Percentiles rank a stretch among this genome's conserved stretches.
Evolutionary conservation across 441 rosid genomes (phyloP).

Genomic region (Gossypium armourianum): DNA sequence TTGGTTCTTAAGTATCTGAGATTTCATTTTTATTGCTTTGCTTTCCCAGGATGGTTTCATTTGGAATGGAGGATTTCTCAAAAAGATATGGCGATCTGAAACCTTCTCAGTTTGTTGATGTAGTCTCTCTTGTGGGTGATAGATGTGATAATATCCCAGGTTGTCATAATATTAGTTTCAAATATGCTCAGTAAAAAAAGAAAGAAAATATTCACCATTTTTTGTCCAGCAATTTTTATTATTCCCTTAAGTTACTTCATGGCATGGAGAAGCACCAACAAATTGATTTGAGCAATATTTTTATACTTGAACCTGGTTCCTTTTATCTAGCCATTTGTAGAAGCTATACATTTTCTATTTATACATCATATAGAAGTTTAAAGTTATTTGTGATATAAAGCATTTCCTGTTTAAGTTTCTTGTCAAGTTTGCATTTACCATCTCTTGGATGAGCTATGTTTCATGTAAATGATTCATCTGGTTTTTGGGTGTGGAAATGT

Average conservation of each 20-base stretch:
- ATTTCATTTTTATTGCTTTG: constrained; percentile 17
- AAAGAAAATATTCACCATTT: not conserved
- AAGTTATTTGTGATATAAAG: not conserved
- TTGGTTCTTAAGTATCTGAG: not conserved
- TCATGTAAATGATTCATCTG: constrained; percentile 1
- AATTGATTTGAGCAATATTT: not conserved
- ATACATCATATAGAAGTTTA: not conserved
- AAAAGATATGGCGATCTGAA: constrained; percentile 55
- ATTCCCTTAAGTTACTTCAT: not conserved
- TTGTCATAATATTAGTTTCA: constrained; percentile 13
- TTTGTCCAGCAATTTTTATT: not conserved
- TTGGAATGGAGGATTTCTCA: constrained; percentile 86
- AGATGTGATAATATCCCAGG: constrained; percentile 85
- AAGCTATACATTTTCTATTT: not conserved
- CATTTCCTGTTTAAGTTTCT: not conserved
- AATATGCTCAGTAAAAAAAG: not conserved
- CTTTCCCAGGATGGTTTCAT: constrained; percentile 72
- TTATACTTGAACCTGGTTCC: not conserved
- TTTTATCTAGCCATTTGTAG: not conserved
- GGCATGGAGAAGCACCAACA: not conserved
- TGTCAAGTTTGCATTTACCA: not conserved
- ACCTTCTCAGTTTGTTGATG: constrained; percentile 85
- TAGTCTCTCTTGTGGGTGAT: constrained; percentile 79
- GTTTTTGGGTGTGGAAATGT: not conserved
- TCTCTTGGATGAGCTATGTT: not conserved